Evolutionary conservation across 2,329 filamentous ascomycete genomes (phyloP), one percentile per base, ranked within the genome.

Genomic region (Clarireedia hainanense): DNA sequence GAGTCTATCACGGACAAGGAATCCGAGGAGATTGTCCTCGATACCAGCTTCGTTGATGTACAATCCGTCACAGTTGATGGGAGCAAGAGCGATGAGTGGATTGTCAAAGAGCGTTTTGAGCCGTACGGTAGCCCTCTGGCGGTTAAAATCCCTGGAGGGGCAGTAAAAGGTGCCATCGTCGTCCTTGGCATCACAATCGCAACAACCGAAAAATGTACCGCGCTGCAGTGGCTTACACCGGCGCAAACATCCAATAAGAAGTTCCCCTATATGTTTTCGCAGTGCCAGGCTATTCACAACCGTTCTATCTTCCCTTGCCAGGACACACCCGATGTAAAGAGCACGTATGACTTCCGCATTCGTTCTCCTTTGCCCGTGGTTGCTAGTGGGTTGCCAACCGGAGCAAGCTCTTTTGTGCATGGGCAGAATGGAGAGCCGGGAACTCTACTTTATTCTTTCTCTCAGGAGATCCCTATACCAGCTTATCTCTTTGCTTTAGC

Each of bases 251-350:
- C 89, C 57, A 96, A 95, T 80, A 91, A 91, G 76, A 94, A 91
- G 72, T 88, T 95, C 63, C 92, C 92, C 1, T 97, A 96, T 73
- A 92, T 97, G 85, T 97, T 97, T 76, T 95, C 89, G 46, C 94
- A 97, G 75, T 96, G 91, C 71, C 92, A 99, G 76, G 91, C 92
- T 53, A 97, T 96, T 67, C 91, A 97, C 67, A 90, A 89, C 45
- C 85, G 94, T 58, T 95, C 91, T 48, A 81, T 97, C 59, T 95
- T 97, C 71, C 94, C 94, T 6, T 97, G 92, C 73, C 92, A 97
- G 75, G 94, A 99, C 69, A 97, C 94, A 0, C 94, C 94, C 3
- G 92, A 96, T 70, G 88, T 96, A 66, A 99, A 99, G 76, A 91
- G 89, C n/a, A 95, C 91, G 1, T 91, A 91, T 72, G 84, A 85